Evolutionary conservation across 345 rosid genomes (phyloP), one percentile per base, ranked within the genome.

Genomic region (Boechera stricta): DNA sequence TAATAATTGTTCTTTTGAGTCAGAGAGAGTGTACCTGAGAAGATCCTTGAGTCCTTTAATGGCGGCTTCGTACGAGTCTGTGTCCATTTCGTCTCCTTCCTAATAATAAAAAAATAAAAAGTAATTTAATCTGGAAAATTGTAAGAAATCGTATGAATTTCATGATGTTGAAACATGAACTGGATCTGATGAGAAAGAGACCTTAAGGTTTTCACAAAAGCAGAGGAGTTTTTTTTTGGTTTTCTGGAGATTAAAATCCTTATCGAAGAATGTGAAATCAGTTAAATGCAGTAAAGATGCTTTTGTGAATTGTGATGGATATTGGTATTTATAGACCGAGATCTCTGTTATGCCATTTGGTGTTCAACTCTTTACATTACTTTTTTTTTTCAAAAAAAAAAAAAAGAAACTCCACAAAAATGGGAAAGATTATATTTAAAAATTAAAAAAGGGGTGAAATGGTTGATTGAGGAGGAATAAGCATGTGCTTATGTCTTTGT

Each of bases 1-100:
- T 35, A 39, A 75, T 67, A 54, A 73, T 67, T 54, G 63, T 38
- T 16, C 41, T 54, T 49, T 24, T 16, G 47, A 54, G 26, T 42
- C 64, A 73, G 42, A 15, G 53, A 33, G 15, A 28, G 12, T 12
- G 72, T 85, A 94, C 98, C 96, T 87, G 85, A 95, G 88, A 71
- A 96, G 93, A 85, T 90, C 85, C 45, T 85, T 78, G 33, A 96
- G 87, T 78, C 79, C 93, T 31, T 86, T 91, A 63, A 93, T 83
- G 82, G 97, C 99, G 7, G 84, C 83, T 76, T 93, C 87, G 89
- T 86, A 96, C 32, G 77, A 76, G 4, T 86, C 86, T 1, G 69
- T 80, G 0, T 80, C 92, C 98, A 93, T 93, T 64, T 87, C 86
- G 70, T 84, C 81, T 64, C 3, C 47, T 77, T 77, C 81, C 76